These are phyloP conservation scores for Cyclotella sp. DNA, from an alignment of 108 stramenopile species.

Conservation along the genomic window DNA sequence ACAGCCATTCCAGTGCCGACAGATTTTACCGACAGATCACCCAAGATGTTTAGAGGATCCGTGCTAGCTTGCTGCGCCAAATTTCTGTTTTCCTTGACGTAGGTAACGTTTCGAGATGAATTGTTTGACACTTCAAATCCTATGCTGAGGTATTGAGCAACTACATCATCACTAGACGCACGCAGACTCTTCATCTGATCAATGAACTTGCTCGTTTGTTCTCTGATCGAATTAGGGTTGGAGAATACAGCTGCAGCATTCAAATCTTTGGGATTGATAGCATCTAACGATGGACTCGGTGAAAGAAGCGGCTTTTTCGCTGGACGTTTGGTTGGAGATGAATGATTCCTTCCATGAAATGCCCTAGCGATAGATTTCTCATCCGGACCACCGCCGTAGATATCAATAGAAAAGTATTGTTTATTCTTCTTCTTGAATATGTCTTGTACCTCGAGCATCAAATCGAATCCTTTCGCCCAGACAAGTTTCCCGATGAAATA, in stretches of 20 bases:
- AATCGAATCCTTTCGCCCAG: constrained; percentile 95
- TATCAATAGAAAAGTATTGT: constrained; percentile 73
- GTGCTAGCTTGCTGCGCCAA: constrained; percentile 6
- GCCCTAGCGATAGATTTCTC: constrained; percentile 66
- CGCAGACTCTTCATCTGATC: constrained; percentile 28
- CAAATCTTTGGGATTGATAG: constrained; percentile 23
- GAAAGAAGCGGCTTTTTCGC: constrained; percentile 5
- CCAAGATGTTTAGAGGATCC: constrained; percentile 51
- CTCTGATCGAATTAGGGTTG: constrained; percentile 42
- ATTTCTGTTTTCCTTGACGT: constrained; percentile 44
- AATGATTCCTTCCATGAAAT: constrained; percentile 69
- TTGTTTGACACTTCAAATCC: constrained; percentile 46
- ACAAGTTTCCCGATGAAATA: constrained; percentile 97
- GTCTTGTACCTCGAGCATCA: constrained; percentile 80
- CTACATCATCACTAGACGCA: constrained; percentile 35
- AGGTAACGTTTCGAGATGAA: constrained; percentile 26
- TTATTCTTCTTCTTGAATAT: constrained; percentile 55
- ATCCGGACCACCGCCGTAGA: constrained; percentile 82
- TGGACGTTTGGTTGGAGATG: constrained; percentile 35
- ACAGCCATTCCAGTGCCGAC: constrained; percentile 53
- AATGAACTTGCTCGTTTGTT: constrained; percentile 35
- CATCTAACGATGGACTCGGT: constrained; percentile 8
- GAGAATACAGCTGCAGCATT: constrained; percentile 42
- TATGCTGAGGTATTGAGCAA: constrained; percentile 44
- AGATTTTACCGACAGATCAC: constrained; percentile 52